Percentiles rank a stretch among this genome's conserved stretches.
phyloP scores from a whole-genome alignment of 768 basidiomycete genomes.

The Zangia roseola region DNA sequence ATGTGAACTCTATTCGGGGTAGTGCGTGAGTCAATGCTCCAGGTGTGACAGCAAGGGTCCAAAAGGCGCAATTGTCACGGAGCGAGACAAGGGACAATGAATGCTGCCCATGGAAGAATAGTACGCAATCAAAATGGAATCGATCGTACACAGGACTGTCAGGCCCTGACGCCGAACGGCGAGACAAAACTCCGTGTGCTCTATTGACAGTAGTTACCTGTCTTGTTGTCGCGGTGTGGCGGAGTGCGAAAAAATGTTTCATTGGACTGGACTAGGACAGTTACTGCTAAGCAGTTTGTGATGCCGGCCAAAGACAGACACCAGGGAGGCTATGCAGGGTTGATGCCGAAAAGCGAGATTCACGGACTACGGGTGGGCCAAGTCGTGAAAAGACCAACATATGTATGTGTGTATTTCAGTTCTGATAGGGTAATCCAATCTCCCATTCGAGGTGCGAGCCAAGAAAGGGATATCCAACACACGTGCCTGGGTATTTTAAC shows the following conservation, averaged over 20 bases:
- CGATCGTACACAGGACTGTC: constrained; percentile 3
- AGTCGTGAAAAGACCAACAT: constrained; percentile 2
- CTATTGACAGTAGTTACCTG: background rate
- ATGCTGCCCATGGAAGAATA: constrained; percentile 8
- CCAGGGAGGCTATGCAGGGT: constrained; percentile 6
- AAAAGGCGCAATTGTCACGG: constrained; percentile 2
- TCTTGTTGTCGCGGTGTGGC: constrained; percentile 3
- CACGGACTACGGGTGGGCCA: constrained; percentile 20
- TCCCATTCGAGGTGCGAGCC: constrained; percentile 6
- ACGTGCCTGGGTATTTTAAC: constrained; percentile 19
- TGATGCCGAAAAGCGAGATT: constrained; percentile 22
- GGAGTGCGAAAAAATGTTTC: constrained; percentile 19
- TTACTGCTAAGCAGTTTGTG: background rate
- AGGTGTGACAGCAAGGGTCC: background rate
- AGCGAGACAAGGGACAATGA: constrained; percentile 7
- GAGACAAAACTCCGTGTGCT: constrained; percentile 13
- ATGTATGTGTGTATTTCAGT: constrained; percentile 28
- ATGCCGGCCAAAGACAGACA: constrained; percentile 3
- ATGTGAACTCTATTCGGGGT: constrained; percentile 12
- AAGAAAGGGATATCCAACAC: constrained; percentile 20
- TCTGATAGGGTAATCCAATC: constrained; percentile 26
- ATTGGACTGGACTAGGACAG: background rate
- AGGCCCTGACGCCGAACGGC: background rate
- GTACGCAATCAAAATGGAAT: constrained; percentile 11
- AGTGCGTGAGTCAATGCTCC: constrained; percentile 3